Base-by-base conservation (phyloP, 495 filamentous ascomycete genomes). In the Parathielavia appendiculata region DNA sequence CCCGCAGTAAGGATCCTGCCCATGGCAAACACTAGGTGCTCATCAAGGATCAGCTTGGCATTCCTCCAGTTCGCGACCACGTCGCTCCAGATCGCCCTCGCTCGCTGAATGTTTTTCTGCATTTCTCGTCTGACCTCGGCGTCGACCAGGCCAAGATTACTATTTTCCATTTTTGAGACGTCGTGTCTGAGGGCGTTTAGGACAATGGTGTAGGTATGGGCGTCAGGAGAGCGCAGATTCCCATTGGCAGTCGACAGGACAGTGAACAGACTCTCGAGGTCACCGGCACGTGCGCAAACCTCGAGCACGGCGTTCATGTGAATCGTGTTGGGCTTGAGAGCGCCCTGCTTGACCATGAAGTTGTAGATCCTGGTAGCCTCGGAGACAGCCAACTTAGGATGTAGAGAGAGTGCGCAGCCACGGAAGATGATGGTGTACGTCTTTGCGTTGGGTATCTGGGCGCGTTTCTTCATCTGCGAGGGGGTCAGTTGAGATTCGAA, bases 391-490 rank as follows among this genome's bases (percentile, higher is more conserved):
- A 80, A 63, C 35, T 73, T 68, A 14, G 75, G 72, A 30, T 83
- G 73, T 1, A 76, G 51, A 41, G 84, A 75, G n/a, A 71, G 60
- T 20, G 84, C 77, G 19, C 90, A 80, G 20, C 92, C 93, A 22
- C 83, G 78, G 64, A 98, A 80, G 56, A 97, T 85, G 50, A 89
- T 85, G 3, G 88, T 92, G 68, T 87, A 96, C 0, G 92, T 95
- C 54, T 80, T 76, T 3, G 81, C 73, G 67, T 89, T 90, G 0
- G 93, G 93, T 26, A 72, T 73, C 56, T 88, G 83, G 35, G 76
- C 84, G 17, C 90, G 80, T 73, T 97, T 97, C 73, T 97, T 98
- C 93, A 98, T 98, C 87, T 95, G 50, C 39, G 32, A 4, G 54
- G 34, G 19, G 39, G 62, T 48, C 52, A 36, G 36, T 50, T 20